Base-by-base conservation (phyloP, 2,329 filamentous ascomycete species). In the Drechslerella dactyloides region DNA sequence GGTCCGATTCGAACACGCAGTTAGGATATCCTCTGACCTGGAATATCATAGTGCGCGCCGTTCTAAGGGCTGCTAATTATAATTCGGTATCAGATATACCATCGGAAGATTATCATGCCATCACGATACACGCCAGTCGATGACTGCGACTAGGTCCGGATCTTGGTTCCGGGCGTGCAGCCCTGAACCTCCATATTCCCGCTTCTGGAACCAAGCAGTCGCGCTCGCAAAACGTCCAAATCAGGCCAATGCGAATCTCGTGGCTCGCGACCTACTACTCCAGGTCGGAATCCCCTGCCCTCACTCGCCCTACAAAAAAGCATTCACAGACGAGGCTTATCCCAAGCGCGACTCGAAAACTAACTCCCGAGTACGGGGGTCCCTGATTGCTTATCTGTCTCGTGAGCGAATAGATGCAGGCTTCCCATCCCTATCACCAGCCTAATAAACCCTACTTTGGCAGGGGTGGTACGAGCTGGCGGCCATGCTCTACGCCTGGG, bases 401-500 rank as follows among this genome's bases (percentile, higher is more conserved):
- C 44, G 44, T 48, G 52, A 21, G 52, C 4, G 19, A 61, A 40
- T 46, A 11, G 30, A 57, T 50, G 35, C 15, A 52, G 52, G n/a
- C 44, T 55, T 40, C 59, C 54, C 35, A 48, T 21, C 62, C 62
- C 30, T 13, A 11, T n/a, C 53, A 24, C 48, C 24, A 30, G 35
- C 48, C 51, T 44, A 21, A 55, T 17, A 42, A 42, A 44, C 4
- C 8, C 35, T 19, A 27, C 19, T 37, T 30, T 37, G 44, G 19
- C 33, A 24, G 2, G 19, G 51, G 58, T 53, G 46, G 58, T 40
- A 69, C 59, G 52, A 62, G 57, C 15, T 51, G 33, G 21, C 17
- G 24, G 21, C 59, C 23, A 64, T 51, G 1, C 4, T 27, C 11
- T 24, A 24, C 66, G 66, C 54, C 54, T 70, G 46, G 66, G 63